Evolutionary conservation across 495 filamentous ascomycete species (phyloP).

Genomic region (Annulohypoxylon stygium): DNA sequence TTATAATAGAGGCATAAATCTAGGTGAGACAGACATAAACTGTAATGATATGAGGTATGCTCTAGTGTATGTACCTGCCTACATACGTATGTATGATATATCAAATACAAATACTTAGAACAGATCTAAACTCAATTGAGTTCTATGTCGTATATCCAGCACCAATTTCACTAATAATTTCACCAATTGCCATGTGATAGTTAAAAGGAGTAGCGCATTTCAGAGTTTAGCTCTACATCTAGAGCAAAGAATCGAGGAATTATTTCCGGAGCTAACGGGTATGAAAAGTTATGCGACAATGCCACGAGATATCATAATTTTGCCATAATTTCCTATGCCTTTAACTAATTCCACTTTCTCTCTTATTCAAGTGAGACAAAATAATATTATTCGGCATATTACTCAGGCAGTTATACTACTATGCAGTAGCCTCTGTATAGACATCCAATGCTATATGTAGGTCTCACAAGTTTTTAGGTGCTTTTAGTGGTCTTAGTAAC

Average conservation of each 20-base stretch:
- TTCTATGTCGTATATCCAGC: not conserved
- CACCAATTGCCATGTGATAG: slow-evolving; percentile 6
- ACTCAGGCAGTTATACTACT: slow-evolving; percentile 1
- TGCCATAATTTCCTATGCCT: not conserved
- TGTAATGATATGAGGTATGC: not conserved
- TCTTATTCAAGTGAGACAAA: not conserved
- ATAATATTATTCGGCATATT: slow-evolving; percentile 6
- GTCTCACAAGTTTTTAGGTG: too few relatives aligned
- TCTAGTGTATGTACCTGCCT: not conserved
- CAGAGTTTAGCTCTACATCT: not conserved
- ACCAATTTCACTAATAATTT: not conserved
- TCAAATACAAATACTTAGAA: not conserved
- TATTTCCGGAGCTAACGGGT: slow-evolving; percentile 14
- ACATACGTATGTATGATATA: not conserved
- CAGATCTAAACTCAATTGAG: slow-evolving; percentile 6
- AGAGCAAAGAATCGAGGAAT: slow-evolving; percentile 10
- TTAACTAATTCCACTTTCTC: not conserved
- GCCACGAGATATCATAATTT: not conserved
- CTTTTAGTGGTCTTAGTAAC: not conserved
- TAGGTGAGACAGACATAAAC: slow-evolving; percentile 8
- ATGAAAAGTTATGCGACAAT: slow-evolving; percentile 8
- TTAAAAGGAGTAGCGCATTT: slow-evolving; percentile 9
- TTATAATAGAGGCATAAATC: slow-evolving; percentile 10
- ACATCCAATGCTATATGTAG: not conserved
- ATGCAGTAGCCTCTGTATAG: not conserved